Base-by-base conservation (phyloP, 2,329 filamentous ascomycete species). In the Talaromyces sp. region DNA sequence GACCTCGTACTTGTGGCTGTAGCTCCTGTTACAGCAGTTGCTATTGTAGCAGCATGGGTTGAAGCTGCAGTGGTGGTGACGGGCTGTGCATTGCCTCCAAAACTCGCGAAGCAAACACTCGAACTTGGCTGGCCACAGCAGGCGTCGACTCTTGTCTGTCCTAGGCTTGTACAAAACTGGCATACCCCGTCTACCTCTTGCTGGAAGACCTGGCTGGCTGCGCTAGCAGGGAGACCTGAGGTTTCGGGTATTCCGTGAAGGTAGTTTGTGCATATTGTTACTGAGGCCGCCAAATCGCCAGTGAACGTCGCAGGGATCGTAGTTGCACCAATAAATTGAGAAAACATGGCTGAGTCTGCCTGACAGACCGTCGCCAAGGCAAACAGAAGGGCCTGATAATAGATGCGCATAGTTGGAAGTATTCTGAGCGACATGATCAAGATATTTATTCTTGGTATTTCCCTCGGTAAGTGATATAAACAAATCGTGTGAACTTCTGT, bases 71-170 rank as follows among this genome's bases (percentile, higher is more conserved):
- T 21, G 9, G 53, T n/a, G 9, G 53, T 37, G 13, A 35, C 33
- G 22, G 53, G 19, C 19, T 22, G 25, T 17, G 53, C 21, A 25
- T 37, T 19, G 5, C 15, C 41, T 33, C 43, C 53, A 21, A 56
- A 56, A 25, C n/a, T 37, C 10, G 28, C 31, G 33, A 56, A 56
- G n/a, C 53, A 56, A n/a, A n/a, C 53, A 48, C 53, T 56, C 19
- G 53, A 56, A 25, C 40, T 56, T 28, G 33, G 41, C n/a, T 48
- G 53, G 28, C 40, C 41, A 45, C 53, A 56, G n/a, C 53, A 56
- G 3, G 13, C 15, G 41, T 56, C 53, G 31, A 56, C 33, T 37
- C 53, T n/a, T 17, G 41, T 56, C 41, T 46, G 40, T 37, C 33
- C 53, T 28, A 56, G 21, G 10, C 43, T 48, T 37, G 31, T 48